Conservation (phyloP, 306 rosid genomes). For the Sechiopsis laciniata region DNA sequence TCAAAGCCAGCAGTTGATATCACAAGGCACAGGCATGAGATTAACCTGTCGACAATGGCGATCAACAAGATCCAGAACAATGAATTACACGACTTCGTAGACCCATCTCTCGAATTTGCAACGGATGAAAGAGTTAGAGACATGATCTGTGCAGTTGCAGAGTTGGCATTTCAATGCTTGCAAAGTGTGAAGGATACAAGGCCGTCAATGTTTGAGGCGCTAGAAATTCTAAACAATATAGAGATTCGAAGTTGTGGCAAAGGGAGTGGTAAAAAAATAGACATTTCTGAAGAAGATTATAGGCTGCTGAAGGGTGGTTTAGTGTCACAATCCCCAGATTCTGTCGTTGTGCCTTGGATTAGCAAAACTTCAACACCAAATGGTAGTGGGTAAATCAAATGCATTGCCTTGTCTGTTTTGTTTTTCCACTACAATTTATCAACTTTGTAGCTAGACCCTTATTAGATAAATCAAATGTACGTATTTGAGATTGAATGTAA, state of each 20-base stretch:
- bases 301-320: conserved; percentile 41
- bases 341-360: conserved; percentile 5
- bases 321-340: conserved; percentile 46
- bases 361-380: conserved; percentile 49
- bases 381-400: conserved; percentile 33
- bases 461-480: too few relatives aligned
- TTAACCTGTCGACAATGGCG: conserved; percentile 71
- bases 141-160: conserved; percentile 61
- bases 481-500: too few relatives aligned
- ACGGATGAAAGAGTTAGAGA: conserved; percentile 44
- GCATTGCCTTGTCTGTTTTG: not conserved
- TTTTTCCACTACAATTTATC: too few relatives aligned
- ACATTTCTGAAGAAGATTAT: conserved; percentile 35
- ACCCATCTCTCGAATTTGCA: conserved; percentile 48
- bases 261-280: conserved; percentile 36
- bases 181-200: conserved; percentile 45
- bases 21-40: conserved; percentile 69
- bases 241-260: too few relatives aligned
- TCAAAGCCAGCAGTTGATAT: conserved; percentile 81
- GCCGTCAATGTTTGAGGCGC: too few relatives aligned
- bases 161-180: conserved; percentile 71
- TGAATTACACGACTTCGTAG: conserved; percentile 58
- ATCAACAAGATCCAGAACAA: conserved; percentile 56
- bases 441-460: too few relatives aligned
- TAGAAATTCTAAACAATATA: too few relatives aligned